Percentiles rank a stretch among this genome's conserved stretches.
These are phyloP conservation scores for Monilinia fructicola DNA, from an alignment of 2,329 filamentous ascomycete species.

Conservation along the genomic window DNA sequence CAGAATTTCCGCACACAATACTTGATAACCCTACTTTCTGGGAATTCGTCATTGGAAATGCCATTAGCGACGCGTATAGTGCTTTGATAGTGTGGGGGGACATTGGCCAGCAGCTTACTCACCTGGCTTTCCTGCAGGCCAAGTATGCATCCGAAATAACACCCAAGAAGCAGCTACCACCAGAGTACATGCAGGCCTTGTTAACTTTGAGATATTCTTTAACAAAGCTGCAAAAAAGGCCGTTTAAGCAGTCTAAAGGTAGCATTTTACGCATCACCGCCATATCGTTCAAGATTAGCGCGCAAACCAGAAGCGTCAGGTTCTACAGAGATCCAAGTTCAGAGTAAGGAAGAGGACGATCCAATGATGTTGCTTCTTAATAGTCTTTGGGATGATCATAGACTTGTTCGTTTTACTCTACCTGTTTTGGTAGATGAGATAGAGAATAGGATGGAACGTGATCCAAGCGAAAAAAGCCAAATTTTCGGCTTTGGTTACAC, in stretches of 20 bases:
- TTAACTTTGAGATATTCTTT: slow-evolving; percentile 44
- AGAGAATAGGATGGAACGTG: slow-evolving; percentile 26
- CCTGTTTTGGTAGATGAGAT: slow-evolving; percentile 31
- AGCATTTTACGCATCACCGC: not conserved
- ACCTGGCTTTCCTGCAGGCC: slow-evolving; percentile 38
- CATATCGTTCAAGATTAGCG: not conserved
- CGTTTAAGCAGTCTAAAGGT: not conserved
- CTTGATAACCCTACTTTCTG: slow-evolving; percentile 41
- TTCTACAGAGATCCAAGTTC: not conserved
- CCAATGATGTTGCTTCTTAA: not conserved
- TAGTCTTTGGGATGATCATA: not conserved
- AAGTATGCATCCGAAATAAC: slow-evolving; percentile 42
- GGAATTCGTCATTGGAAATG: slow-evolving; percentile 43
- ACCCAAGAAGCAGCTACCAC: slow-evolving; percentile 41
- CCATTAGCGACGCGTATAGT: slow-evolving; percentile 41
- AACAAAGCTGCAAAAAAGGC: slow-evolving; percentile 35
- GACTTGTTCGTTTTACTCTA: slow-evolving; percentile 15
- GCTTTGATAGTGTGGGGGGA: slow-evolving; percentile 25
- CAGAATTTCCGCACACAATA: slow-evolving; percentile 35
- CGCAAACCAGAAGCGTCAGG: not conserved
- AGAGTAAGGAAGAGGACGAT: not conserved
- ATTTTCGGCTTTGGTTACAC: slow-evolving; percentile 30
- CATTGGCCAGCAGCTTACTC: slow-evolving; percentile 31
- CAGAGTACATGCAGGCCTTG: slow-evolving; percentile 44
- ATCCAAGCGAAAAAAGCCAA: slow-evolving; percentile 27